phyloP scores from a whole-genome alignment of 2,329 filamentous ascomycete species.

The Myriosclerotinia scirpicola region DNA sequence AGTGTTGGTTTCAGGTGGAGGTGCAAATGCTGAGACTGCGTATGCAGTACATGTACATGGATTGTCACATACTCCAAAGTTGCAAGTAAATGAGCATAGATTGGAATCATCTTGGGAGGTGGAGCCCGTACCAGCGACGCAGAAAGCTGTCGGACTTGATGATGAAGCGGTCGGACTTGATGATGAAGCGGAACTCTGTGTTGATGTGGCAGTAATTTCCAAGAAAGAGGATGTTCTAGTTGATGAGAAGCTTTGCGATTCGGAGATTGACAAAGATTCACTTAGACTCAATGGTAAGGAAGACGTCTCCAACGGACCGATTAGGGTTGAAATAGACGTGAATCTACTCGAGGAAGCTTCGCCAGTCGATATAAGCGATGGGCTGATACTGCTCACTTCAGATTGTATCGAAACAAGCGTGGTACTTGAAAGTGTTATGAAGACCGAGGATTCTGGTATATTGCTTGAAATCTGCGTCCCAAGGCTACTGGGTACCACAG shows the following conservation, averaged over 20 bases:
- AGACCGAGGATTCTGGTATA: background rate
- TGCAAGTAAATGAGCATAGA: slow-evolving; percentile 11
- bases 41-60: slow-evolving; percentile 19
- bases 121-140: slow-evolving; percentile 2
- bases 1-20: slow-evolving; percentile 1
- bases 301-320: background rate
- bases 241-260: background rate
- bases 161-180: slow-evolving; percentile 1
- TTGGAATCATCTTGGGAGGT: background rate
- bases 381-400: background rate
- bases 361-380: background rate
- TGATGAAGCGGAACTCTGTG: background rate
- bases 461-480: slow-evolving; percentile 2
- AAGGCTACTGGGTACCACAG: background rate
- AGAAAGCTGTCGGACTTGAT: slow-evolving; percentile 1
- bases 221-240: background rate
- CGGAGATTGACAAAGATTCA: background rate
- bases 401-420: background rate
- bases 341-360: background rate
- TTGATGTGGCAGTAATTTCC: background rate
- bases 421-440: background rate
- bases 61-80: slow-evolving; percentile 8
- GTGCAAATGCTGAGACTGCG: background rate
- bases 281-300: background rate
- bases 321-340: background rate